Evolutionary conservation across 2,329 filamentous ascomycete genomes (phyloP).

Genomic region (Fusarium multiceps): DNA sequence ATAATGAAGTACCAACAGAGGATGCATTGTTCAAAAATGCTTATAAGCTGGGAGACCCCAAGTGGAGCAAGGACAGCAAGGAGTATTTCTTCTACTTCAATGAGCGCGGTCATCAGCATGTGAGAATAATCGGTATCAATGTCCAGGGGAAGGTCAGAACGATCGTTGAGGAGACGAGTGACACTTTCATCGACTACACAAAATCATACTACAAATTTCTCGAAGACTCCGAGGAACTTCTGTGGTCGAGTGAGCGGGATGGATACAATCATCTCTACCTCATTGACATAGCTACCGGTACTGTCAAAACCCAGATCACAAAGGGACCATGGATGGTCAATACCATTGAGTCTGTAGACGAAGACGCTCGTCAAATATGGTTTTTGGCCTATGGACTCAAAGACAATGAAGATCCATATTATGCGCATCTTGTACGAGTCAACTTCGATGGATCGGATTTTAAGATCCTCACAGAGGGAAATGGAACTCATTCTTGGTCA

Average conservation of each 20-base stretch:
- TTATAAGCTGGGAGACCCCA: constrained; percentile 35
- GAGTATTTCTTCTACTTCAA: constrained; percentile 47
- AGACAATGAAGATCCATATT: constrained; percentile 43
- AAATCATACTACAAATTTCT: constrained; percentile 28
- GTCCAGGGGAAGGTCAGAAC: constrained; percentile 26
- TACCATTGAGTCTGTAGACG: constrained; percentile 39
- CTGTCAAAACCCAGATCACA: constrained; percentile 43
- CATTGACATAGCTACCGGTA: constrained; percentile 20
- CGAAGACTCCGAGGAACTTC: constrained; percentile 33
- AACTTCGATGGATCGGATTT: constrained; percentile 46
- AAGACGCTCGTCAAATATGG: constrained; percentile 34
- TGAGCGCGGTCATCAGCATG: constrained; percentile 44
- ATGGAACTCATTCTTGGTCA: constrained; percentile 45
- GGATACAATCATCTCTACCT: constrained; percentile 48
- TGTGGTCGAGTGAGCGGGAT: constrained; percentile 48
- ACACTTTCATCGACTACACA: constrained; percentile 44
- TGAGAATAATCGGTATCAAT: constrained; percentile 37
- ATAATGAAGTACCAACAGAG: constrained; percentile 38
- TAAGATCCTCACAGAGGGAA: constrained; percentile 40
- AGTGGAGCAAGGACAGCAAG: constrained; percentile 39
- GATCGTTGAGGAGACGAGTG: constrained; percentile 43
- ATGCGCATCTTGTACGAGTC: constrained; percentile 41
- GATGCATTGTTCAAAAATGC: constrained; percentile 41
- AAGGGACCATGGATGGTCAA: constrained; percentile 44
- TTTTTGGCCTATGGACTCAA: constrained; percentile 38